phyloP scores from a whole-genome alignment of 1,284 basidiomycete genomes.

The Ganoderma leucocontextum region DNA sequence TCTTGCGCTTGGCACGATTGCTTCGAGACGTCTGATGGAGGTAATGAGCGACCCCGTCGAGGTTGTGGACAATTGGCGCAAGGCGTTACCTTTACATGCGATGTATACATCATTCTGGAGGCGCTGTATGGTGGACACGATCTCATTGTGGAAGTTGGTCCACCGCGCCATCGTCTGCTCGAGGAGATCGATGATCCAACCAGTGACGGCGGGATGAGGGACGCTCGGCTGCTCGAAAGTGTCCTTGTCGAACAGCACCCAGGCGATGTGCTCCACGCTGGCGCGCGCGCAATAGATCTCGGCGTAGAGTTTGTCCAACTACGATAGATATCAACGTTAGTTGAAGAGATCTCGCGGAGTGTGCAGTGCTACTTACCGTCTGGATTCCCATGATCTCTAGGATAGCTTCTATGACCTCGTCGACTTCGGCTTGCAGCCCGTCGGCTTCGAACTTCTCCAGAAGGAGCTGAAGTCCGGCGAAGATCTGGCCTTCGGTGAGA shows the following conservation, averaged over 20 bases:
- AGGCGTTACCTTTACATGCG: neutral
- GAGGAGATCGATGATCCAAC: neutral
- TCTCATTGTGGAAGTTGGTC: neutral
- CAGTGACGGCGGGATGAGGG: neutral
- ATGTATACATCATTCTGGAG: neutral
- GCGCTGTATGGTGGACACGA: no score
- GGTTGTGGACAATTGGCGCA: no score
- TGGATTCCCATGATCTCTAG: neutral
- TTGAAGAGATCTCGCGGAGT: neutral
- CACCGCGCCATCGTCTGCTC: neutral
- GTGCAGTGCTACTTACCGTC: neutral
- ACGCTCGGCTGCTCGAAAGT: neutral
- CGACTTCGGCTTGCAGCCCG: neutral
- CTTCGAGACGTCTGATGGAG: neutral
- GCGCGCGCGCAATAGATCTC: no score
- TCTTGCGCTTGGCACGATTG: neutral
- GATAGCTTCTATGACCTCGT: neutral
- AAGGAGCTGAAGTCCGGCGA: neutral
- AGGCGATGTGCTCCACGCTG: neutral
- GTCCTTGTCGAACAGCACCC: neutral
- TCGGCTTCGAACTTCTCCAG: neutral
- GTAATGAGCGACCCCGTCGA: neutral
- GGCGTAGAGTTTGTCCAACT: neutral
- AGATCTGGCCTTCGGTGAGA: neutral
- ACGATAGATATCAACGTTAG: neutral